These are phyloP conservation scores for Emergomyces pasteurianus DNA, from an alignment of 2,329 filamentous ascomycete genomes.

Conservation along the genomic window DNA sequence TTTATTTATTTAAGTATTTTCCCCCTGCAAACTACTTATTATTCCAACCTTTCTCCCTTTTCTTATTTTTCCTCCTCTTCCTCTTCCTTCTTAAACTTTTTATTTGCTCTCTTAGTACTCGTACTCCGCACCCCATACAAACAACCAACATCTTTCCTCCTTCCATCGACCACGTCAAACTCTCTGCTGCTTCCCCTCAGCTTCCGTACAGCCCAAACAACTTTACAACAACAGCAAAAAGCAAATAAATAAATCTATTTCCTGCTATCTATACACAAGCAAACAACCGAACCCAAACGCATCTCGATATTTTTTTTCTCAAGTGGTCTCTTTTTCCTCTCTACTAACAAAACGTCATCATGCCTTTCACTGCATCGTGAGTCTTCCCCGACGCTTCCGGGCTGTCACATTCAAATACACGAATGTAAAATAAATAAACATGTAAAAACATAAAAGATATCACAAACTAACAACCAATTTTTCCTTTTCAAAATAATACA, in stretches of 20 bases:
- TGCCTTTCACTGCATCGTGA: slow-evolving; percentile 41
- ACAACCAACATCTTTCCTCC: background rate
- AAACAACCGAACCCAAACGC: background rate
- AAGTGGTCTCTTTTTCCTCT: background rate
- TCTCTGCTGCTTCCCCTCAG: too few relatives aligned
- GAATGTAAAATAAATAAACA: background rate
- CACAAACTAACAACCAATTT: background rate
- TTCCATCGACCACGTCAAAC: too few relatives aligned
- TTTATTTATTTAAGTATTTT: background rate
- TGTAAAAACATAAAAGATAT: background rate
- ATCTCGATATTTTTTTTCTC: background rate
- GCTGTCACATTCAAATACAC: background rate
- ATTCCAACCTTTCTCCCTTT: background rate
- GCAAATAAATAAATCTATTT: too few relatives aligned
- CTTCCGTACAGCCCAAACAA: too few relatives aligned
- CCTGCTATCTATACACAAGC: background rate
- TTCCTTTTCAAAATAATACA: background rate
- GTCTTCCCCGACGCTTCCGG: slow-evolving; percentile 13
- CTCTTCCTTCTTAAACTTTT: background rate
- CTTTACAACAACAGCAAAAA: too few relatives aligned
- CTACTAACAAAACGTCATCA: slow-evolving; percentile 25
- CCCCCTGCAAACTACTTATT: background rate
- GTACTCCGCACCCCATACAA: too few relatives aligned
- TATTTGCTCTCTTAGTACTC: background rate
- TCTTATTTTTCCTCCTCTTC: background rate